Evolutionary conservation across 2,329 filamentous ascomycete species (phyloP).

Genomic region (Verticillium klebahnii): DNA sequence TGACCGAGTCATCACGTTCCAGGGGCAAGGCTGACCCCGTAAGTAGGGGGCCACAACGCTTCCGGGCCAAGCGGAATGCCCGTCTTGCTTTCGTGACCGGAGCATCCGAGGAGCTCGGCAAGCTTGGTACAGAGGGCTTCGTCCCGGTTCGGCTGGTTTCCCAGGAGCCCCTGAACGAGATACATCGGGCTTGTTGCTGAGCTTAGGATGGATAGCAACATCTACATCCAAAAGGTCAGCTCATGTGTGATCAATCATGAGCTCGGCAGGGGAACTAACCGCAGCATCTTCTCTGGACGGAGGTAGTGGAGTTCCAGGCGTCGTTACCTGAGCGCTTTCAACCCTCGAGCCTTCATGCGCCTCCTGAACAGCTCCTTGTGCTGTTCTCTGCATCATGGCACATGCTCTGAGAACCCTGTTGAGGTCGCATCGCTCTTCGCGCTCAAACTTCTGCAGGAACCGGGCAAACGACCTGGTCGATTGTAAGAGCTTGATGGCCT

Average conservation of each 20-base stretch:
- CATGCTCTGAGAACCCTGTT: slow-evolving; percentile 8
- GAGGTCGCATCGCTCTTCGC: slow-evolving; percentile 6
- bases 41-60: slow-evolving; percentile 9
- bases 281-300: not conserved
- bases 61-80: slow-evolving; percentile 10
- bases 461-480: slow-evolving; percentile 6
- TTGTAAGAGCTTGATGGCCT: slow-evolving; percentile 5
- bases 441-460: slow-evolving; percentile 11
- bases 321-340: slow-evolving; percentile 4
- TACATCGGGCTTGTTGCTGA: slow-evolving; percentile 11
- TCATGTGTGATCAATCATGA: not conserved
- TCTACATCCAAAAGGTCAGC: not conserved
- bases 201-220: slow-evolving; percentile 5
- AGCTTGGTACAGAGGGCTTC: slow-evolving; percentile 6
- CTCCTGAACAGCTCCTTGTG: slow-evolving; percentile 6
- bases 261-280: not conserved
- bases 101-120: slow-evolving; percentile 7
- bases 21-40: slow-evolving; percentile 10
- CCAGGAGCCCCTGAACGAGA: slow-evolving; percentile 9
- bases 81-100: slow-evolving; percentile 5
- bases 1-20: not conserved
- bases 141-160: slow-evolving; percentile 11
- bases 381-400: slow-evolving; percentile 8
- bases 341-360: slow-evolving; percentile 5
- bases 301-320: not conserved